Percentiles rank a stretch among this genome's conserved stretches.
These are phyloP conservation scores for Nannochloris sp. DNA, from an alignment of 139 green algal species.

Conservation along the genomic window DNA sequence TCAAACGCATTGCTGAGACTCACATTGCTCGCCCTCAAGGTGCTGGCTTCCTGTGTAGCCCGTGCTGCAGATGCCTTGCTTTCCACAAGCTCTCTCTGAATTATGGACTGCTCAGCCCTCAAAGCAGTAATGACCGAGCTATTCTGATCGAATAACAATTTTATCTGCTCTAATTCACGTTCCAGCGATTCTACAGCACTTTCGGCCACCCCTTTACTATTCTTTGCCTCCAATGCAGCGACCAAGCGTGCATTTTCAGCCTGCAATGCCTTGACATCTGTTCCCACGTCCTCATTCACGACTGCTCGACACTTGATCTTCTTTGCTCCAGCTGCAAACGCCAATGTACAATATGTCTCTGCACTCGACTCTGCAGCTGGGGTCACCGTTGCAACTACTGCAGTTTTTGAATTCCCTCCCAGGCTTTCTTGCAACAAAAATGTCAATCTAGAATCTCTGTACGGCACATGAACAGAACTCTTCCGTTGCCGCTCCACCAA, in stretches of 20 bases:
- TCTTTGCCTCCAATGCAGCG: constrained; percentile 8
- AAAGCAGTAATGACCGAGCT: constrained; percentile 14
- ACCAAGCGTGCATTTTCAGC: constrained; percentile 49
- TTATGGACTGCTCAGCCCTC: constrained; percentile 10
- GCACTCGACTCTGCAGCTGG: constrained; percentile 39
- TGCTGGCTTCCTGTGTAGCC: neutral
- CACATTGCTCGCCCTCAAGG: constrained; percentile 7
- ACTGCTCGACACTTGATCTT: constrained; percentile 63
- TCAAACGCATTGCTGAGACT: constrained; percentile 8
- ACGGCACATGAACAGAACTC: constrained; percentile 76
- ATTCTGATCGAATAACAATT: constrained; percentile 18
- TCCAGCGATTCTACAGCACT: constrained; percentile 4
- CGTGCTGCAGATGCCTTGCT: constrained; percentile 1
- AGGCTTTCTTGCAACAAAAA: constrained; percentile 94
- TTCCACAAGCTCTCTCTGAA: constrained; percentile 17
- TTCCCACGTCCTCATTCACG: constrained; percentile 58
- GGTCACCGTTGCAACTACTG: constrained; percentile 84
- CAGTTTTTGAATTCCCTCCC: constrained; percentile 88
- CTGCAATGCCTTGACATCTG: constrained; percentile 48
- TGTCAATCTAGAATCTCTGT: constrained; percentile 91
- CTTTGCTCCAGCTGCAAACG: constrained; percentile 84
- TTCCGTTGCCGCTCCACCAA: constrained; percentile 57
- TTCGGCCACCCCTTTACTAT: neutral
- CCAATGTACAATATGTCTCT: constrained; percentile 84
- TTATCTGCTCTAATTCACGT: constrained; percentile 7